Conservation (phyloP, 345 rosid species). For the Odontarrhena argentea region DNA sequence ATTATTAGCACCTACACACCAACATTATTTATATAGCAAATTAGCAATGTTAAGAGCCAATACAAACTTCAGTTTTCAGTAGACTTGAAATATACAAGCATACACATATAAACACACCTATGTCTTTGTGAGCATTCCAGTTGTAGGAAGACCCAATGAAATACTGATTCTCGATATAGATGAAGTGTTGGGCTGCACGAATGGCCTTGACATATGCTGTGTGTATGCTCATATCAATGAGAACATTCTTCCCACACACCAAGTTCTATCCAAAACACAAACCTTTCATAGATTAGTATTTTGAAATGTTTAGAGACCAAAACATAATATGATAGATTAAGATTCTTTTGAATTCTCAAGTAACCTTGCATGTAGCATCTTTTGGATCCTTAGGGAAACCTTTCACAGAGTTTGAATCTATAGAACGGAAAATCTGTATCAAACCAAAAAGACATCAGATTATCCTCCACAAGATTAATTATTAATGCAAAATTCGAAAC, state of each 20-base stretch:
- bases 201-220: constrained; percentile 85
- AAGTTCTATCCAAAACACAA: constrained; percentile 57
- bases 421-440: constrained; percentile 78
- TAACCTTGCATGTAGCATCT: constrained; percentile 65
- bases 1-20: constrained; percentile 77
- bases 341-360: constrained; percentile 19
- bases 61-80: neutral
- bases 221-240: constrained; percentile 90
- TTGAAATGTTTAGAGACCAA: constrained; percentile 2
- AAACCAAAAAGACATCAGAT: constrained; percentile 23
- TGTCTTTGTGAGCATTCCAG: constrained; percentile 72
- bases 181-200: constrained; percentile 82
- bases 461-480: constrained; percentile 25
- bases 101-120: constrained; percentile 50
- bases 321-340: constrained; percentile 21
- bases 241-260: constrained; percentile 79
- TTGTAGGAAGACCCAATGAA: constrained; percentile 88
- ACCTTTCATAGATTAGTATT: constrained; percentile 15
- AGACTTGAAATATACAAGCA: constrained; percentile 17
- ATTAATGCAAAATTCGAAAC: neutral
- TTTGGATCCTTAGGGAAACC: constrained; percentile 78
- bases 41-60: constrained; percentile 11
- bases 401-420: constrained; percentile 84
- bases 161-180: constrained; percentile 90
- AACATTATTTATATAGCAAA: neutral